phyloP scores from a whole-genome alignment of 1,284 basidiomycete species.

The Ceratobasidium sp. region DNA sequence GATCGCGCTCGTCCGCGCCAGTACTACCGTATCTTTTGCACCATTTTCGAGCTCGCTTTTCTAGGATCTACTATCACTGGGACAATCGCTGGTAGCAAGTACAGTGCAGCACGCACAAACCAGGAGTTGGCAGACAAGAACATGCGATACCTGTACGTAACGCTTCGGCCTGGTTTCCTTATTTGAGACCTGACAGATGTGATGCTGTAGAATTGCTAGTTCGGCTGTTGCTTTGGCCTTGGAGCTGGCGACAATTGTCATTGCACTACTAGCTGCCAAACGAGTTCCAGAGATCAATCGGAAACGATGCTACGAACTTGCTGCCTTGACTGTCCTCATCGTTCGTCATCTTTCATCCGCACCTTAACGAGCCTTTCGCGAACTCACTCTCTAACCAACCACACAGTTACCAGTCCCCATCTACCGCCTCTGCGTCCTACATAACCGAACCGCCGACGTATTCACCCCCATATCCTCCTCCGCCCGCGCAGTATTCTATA shows the following conservation, averaged over 20 bases:
- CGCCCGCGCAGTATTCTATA: conserved; percentile 10
- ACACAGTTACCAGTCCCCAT: conserved; percentile 10
- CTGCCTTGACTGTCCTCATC: conserved; percentile 2
- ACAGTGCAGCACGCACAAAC: conserved; percentile 11
- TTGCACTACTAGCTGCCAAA: background rate
- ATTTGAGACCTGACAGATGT: background rate
- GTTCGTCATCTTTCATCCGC: background rate
- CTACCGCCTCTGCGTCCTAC: conserved; percentile 15
- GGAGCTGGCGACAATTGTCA: background rate
- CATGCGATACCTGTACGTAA: background rate
- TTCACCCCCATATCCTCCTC: background rate
- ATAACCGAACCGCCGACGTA: conserved; percentile 3
- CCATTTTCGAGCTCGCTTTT: conserved; percentile 18
- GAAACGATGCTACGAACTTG: conserved; percentile 7
- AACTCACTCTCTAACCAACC: background rate
- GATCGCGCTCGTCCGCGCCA: conserved; percentile 4
- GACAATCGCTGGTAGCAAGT: conserved; percentile 15
- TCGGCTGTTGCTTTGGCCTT: background rate
- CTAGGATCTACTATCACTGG: conserved; percentile 15
- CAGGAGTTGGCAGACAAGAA: conserved; percentile 23
- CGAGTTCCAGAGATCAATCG: conserved; percentile 14
- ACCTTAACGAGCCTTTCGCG: too few relatives aligned
- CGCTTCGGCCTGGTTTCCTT: too few relatives aligned
- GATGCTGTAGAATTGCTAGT: background rate
- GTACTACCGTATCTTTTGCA: conserved; percentile 11